Percentiles rank a stretch among this genome's conserved stretches.
Conservation (phyloP, 2,329 filamentous ascomycete species). For the Drechslerella stenobrocha region DNA sequence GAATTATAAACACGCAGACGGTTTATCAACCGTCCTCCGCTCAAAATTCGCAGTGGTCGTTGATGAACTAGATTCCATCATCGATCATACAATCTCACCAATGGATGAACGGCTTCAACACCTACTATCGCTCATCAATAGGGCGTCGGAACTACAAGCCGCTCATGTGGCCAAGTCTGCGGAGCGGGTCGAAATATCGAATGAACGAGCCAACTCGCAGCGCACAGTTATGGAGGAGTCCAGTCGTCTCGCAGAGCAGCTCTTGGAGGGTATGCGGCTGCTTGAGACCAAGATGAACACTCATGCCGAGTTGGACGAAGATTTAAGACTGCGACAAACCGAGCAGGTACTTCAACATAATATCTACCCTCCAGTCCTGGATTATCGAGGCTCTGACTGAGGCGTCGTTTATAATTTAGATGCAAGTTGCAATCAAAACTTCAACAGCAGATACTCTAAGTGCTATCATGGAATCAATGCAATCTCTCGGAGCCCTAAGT, state of each 20-base stretch:
- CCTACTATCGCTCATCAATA: slow-evolving; percentile 5
- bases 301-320: slow-evolving; percentile 15
- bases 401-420: slow-evolving; percentile 8
- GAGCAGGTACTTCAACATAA: slow-evolving; percentile 2
- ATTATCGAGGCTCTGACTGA: too few species aligned
- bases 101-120: slow-evolving; percentile 12
- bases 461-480: slow-evolving; percentile 17
- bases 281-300: slow-evolving; percentile 5
- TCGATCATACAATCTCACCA: slow-evolving; percentile 9
- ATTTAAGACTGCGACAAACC: slow-evolving; percentile 7
- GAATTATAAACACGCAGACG: neutral
- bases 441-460: slow-evolving; percentile 13
- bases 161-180: neutral
- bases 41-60: slow-evolving; percentile 13
- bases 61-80: slow-evolving; percentile 14
- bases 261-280: neutral
- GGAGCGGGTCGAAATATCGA: neutral
- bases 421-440: slow-evolving; percentile 15
- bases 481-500: neutral
- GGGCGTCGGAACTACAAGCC: slow-evolving; percentile 5
- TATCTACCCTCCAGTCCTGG: neutral
- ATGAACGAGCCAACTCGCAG: slow-evolving; percentile 5
- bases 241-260: neutral
- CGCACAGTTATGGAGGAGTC: neutral
- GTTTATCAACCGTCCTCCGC: neutral